Conservation (phyloP, 768 basidiomycete genomes). For the Hericium coralloides region DNA sequence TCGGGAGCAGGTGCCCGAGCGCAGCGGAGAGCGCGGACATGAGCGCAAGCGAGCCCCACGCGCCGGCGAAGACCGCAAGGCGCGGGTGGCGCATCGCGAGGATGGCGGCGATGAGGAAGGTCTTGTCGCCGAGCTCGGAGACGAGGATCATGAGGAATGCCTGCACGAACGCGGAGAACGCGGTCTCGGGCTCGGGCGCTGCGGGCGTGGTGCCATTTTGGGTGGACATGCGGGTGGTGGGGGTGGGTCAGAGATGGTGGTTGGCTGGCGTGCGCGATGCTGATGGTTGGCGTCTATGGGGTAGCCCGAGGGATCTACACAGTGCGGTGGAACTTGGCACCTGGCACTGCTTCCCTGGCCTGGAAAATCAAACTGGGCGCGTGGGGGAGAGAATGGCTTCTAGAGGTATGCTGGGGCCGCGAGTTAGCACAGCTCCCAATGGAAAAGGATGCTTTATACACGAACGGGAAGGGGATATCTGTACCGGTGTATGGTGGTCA, state of each 20-base stretch:
- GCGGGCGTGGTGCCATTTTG: background rate
- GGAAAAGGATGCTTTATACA: too few relatives aligned
- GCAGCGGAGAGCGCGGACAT: slow-evolving; percentile 94
- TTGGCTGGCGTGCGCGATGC: too few relatives aligned
- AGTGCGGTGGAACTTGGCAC: too few relatives aligned
- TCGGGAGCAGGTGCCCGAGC: slow-evolving; percentile 86
- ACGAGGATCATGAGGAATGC: slow-evolving; percentile 88
- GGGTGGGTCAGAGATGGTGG: background rate
- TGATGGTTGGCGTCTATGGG: too few relatives aligned
- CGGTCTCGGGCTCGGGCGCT: slow-evolving; percentile 20
- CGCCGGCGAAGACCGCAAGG: slow-evolving; percentile 77
- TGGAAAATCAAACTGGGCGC: too few relatives aligned
- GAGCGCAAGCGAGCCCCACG: slow-evolving; percentile 77
- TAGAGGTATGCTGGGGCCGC: too few relatives aligned
- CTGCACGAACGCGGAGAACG: slow-evolving; percentile 54
- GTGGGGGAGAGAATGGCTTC: too few relatives aligned
- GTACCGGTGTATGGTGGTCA: too few relatives aligned
- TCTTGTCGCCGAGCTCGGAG: slow-evolving; percentile 96
- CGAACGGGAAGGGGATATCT: too few relatives aligned
- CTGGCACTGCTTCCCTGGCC: too few relatives aligned
- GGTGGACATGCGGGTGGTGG: background rate
- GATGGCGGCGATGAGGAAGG: slow-evolving; percentile 80
- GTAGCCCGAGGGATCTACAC: too few relatives aligned
- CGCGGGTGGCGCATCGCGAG: slow-evolving; percentile 91
- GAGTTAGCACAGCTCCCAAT: too few relatives aligned